A percentile compares a stretch with the other conserved stretches of the same genome.
These are phyloP conservation scores for Starmerella apis DNA, from an alignment of 805 yeast species.

Conservation along the genomic window DNA sequence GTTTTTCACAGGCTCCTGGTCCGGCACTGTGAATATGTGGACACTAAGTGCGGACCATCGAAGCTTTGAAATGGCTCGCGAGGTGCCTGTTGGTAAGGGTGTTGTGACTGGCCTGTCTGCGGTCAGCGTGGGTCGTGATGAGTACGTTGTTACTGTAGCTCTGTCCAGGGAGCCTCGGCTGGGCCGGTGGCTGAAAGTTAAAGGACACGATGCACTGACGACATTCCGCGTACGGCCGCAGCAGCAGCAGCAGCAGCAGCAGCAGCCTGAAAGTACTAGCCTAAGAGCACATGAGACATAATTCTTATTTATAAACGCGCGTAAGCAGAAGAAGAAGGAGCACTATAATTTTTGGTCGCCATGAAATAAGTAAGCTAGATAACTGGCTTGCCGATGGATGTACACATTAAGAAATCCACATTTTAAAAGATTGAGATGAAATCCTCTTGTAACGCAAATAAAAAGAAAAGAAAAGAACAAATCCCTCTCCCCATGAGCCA, in stretches of 20 bases:
- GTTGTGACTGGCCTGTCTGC: slow-evolving; percentile 34
- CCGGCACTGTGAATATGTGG: slow-evolving; percentile 73
- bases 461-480: no score
- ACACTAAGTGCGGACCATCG: slow-evolving; percentile 55
- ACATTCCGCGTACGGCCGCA: slow-evolving; percentile 12
- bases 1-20: slow-evolving; percentile 81
- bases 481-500: no score
- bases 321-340: no score
- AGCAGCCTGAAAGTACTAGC: no score
- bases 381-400: no score
- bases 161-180: slow-evolving; percentile 76
- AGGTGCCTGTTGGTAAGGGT: slow-evolving; percentile 54
- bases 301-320: neutral
- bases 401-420: no score
- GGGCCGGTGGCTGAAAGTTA: slow-evolving; percentile 70
- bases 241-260: no score
- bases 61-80: slow-evolving; percentile 47
- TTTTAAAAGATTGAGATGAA: no score
- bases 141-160: slow-evolving; percentile 47
- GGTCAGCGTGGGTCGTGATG: slow-evolving; percentile 31
- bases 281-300: neutral
- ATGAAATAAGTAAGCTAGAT: neutral
- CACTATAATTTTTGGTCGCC: neutral
- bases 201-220: slow-evolving; percentile 34
- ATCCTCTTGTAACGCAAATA: no score